Base-by-base conservation (phyloP, 306 rosid genomes). In the Erythrophleum fordii region DNA sequence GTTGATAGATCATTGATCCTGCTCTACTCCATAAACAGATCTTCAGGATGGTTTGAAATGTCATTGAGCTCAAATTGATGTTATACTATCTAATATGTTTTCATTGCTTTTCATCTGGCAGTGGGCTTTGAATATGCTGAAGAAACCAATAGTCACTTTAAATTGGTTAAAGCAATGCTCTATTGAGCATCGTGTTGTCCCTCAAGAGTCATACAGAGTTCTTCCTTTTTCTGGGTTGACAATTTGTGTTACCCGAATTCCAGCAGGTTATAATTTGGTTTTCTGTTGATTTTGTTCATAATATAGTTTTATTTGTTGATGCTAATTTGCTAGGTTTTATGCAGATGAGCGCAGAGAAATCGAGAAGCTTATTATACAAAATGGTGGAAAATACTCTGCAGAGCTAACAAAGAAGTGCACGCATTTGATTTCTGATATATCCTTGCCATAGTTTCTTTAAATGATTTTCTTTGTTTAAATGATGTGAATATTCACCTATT, bases 81-180 rank as follows among this genome's bases (percentile, higher is more conserved):
- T 4, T 69, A 37, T 69, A 44, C 60, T 25, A 60, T 79, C 83
- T 84, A 84, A 83, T 61, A n/a, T 73, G 39, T 69, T 80, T 37
- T 18, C 73, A 73, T 69, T 20, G 26, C 67, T 34, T 83, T 61
- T 46, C 67, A 44, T 70, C 77, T 86, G 86, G 80, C 96, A 95
- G 99, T 93, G 97, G 99, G 99, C 99, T 80, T 76, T 95, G 83
- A 85, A 91, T 85, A 72, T 78, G 78, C 83, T 92, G 86, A 95
- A 93, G 98, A 95, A 95, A 91, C 99, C 99, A 53, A 89, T 93
- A 71, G 88, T 95, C 77, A 90, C 99, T 41, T 48, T 84, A 53
- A 86, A 88, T 84, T 95, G 98, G 98, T 87, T 95, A 82, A 81
- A 93, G 68, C 95, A 93, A 84, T 95, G 99, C 93, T 88, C 98